phyloP scores from a whole-genome alignment of 2,329 filamentous ascomycete species.

The Helminthosporium solani region DNA sequence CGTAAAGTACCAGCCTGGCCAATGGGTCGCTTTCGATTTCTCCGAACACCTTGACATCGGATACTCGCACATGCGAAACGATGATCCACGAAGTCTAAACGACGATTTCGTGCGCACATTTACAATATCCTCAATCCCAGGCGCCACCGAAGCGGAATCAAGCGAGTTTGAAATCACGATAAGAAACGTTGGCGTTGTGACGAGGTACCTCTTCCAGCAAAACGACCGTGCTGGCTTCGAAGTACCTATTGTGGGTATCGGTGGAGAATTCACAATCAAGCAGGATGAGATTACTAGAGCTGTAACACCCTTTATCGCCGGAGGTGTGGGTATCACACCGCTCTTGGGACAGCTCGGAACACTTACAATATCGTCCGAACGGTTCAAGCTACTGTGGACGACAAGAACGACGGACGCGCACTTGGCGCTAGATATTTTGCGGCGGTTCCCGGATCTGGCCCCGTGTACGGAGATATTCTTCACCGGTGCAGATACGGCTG shows the following conservation, averaged over 20 bases:
- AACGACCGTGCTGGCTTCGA: slow-evolving; percentile 58
- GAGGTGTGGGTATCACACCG: slow-evolving; percentile 81
- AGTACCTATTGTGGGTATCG: slow-evolving; percentile 70
- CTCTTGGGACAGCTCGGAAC: slow-evolving; percentile 65
- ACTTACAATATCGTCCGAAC: slow-evolving; percentile 8
- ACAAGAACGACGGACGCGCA: slow-evolving; percentile 61
- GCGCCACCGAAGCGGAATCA: slow-evolving; percentile 6
- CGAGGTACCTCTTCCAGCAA: slow-evolving; percentile 62
- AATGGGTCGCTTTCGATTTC: slow-evolving; percentile 78
- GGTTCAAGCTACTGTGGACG: slow-evolving; percentile 68
- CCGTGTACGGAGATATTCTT: slow-evolving; percentile 62
- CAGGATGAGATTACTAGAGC: slow-evolving; percentile 34
- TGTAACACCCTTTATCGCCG: slow-evolving; percentile 66
- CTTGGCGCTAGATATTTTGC: slow-evolving; percentile 62
- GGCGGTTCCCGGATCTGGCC: slow-evolving; percentile 54
- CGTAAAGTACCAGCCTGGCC: slow-evolving; percentile 63
- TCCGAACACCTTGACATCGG: slow-evolving; percentile 66
- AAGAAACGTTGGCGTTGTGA: slow-evolving; percentile 68
- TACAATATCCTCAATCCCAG: slow-evolving; percentile 67
- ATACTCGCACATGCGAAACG: slow-evolving; percentile 80
- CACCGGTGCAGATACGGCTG: slow-evolving; percentile 49
- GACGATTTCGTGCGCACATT: slow-evolving; percentile 85
- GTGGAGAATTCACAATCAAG: slow-evolving; percentile 60
- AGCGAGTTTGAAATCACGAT: slow-evolving; percentile 71
- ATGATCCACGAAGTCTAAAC: slow-evolving; percentile 76